These are phyloP conservation scores for Trypanosoma scelopori DNA, from an alignment of 208 protist genomes.

Conservation along the genomic window DNA sequence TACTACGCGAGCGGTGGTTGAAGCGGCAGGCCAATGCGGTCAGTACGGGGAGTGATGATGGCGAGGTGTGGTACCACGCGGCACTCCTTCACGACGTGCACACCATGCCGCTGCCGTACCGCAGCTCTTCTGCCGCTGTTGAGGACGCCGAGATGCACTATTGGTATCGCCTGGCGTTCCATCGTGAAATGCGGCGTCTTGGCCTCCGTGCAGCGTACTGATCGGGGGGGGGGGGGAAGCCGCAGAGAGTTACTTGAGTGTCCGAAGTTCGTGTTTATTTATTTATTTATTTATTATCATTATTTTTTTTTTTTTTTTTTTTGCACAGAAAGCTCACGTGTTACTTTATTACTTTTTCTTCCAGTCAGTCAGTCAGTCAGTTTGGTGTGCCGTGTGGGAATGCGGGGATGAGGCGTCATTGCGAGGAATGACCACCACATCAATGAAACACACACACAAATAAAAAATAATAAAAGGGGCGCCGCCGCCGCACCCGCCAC, in stretches of 20 bases:
- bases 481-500: too few relatives aligned
- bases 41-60: neutral
- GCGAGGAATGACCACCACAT: too few relatives aligned
- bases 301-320: slow-evolving; percentile 20
- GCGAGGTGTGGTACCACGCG: slow-evolving; percentile 12
- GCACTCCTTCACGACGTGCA: slow-evolving; percentile 21
- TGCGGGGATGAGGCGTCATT: too few relatives aligned
- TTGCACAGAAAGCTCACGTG: neutral
- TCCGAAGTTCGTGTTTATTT: neutral
- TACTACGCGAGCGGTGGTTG: slow-evolving; percentile 6
- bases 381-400: too few relatives aligned
- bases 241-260: too few relatives aligned
- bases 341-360: slow-evolving; percentile 12
- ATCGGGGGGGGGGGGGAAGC: too few relatives aligned
- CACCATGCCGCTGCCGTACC: slow-evolving; percentile 21
- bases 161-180: slow-evolving; percentile 22
- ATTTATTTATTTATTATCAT: slow-evolving; percentile 13
- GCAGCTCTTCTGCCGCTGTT: neutral
- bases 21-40: neutral
- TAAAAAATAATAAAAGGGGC: too few relatives aligned
- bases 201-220: slow-evolving; percentile 1
- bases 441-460: too few relatives aligned
- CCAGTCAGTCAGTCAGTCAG: too few relatives aligned
- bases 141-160: slow-evolving; percentile 29
- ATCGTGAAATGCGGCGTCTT: slow-evolving; percentile 11